Evolutionary conservation across 208 protist genomes (phyloP), one percentile per base, ranked within the genome.

Genomic region (Wallacemonas sp.): DNA sequence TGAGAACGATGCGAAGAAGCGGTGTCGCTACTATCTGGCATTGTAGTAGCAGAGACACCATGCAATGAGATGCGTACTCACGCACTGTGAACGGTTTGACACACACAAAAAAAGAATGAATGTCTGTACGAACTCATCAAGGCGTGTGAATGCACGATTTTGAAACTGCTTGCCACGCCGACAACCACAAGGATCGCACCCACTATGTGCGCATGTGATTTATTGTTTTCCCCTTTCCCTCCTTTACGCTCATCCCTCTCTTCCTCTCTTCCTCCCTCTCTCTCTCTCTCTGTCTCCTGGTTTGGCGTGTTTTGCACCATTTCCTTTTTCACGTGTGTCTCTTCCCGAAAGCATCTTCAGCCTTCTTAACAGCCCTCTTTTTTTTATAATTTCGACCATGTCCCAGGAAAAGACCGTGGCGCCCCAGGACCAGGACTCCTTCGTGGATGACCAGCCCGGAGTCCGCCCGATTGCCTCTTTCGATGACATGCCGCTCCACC

Each of bases 401-500:
- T 81, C 87, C 48, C 79, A 93, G 68, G 67, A 91, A 74, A 78
- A 87, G 45, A 85, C 87, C 61, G 70, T 89, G 57, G 84, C 83
- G 42, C 87, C 87, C 18, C 87, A 91, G 73, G 91, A 97, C 79
- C 87, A 95, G 81, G 81, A 97, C 69, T 95, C 90, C 70, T 93
- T 97, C 74, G 77, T 97, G 64, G 89, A 96, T 78, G 87, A 93
- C 70, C 77, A 94, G 71, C 75, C 84, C 39, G 87, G 92, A 38
- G 90, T 98, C 57, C 79, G 93, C 57, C 86, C 97, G 44, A 89
- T 98, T 49, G 68, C 84, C 14, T 85, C 82, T 28, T 99, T 99
- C 83, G 98, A 99, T 78, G 85, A 98, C 70, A 99, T 99, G 98
- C 90, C 92, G 25, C 94, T 99, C 16, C 94, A 97, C 75, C 93